Percentiles rank a stretch among this genome's conserved stretches.
Conservation (phyloP, 2,329 filamentous ascomycete species). For the Elsinoe batatas region DNA sequence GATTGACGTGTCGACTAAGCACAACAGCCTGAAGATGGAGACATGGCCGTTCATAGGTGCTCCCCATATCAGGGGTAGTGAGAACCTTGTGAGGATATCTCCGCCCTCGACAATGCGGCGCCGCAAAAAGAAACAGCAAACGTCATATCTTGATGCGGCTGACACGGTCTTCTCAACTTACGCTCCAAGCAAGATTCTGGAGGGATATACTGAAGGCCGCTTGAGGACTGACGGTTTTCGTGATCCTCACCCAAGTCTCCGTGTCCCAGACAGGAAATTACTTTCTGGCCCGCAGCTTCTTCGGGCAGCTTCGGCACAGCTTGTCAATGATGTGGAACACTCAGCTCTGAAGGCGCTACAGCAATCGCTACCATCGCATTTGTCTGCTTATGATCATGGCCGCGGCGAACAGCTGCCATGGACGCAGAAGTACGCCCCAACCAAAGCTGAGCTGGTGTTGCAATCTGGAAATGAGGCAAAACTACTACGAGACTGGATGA, state of each 20-base stretch:
- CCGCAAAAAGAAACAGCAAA: neutral
- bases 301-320: neutral
- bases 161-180: neutral
- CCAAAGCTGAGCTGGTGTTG: conserved; percentile 58
- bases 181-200: neutral
- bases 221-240: conserved; percentile 14
- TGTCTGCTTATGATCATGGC: conserved; percentile 73
- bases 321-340: conserved; percentile 32
- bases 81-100: neutral
- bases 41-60: conserved; percentile 62
- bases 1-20: conserved; percentile 42
- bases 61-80: conserved; percentile 49
- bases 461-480: conserved; percentile 61
- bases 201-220: neutral
- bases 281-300: conserved; percentile 30
- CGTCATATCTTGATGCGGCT: neutral
- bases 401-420: conserved; percentile 65
- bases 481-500: conserved; percentile 72
- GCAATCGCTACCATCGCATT: conserved; percentile 45
- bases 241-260: conserved; percentile 17
- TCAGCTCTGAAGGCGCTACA: conserved; percentile 53
- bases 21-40: conserved; percentile 54
- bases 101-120: neutral
- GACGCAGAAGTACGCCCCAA: conserved; percentile 77
- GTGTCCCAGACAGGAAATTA: conserved; percentile 24